A percentile compares a stretch with the other conserved stretches of the same genome.
Conservation (phyloP, 2,329 filamentous ascomycete species). For the Juglanconis oblonga region DNA sequence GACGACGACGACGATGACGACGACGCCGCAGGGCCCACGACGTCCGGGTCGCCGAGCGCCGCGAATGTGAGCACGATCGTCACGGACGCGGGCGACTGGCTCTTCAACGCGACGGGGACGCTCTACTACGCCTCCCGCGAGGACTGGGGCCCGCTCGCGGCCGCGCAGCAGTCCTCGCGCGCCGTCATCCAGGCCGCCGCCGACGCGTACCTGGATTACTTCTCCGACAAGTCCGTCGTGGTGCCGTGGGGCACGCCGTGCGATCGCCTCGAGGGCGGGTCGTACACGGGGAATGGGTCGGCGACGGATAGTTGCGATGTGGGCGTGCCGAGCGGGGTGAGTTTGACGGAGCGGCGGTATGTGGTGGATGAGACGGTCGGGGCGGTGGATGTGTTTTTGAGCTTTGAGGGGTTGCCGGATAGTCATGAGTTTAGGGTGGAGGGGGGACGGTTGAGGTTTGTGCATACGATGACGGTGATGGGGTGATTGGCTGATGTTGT, state of each 20-base stretch:
- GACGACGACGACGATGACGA: conserved; percentile 12
- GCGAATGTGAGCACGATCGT: conserved; percentile 29
- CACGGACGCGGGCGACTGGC: conserved; percentile 35
- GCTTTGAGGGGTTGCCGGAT: conserved; percentile 22
- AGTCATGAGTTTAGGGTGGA: conserved; percentile 24
- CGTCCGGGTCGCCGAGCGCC: conserved; percentile 11
- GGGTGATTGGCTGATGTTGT: neutral
- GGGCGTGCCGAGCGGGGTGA: conserved; percentile 31
- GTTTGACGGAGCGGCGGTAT: conserved; percentile 23
- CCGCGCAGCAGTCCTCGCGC: conserved; percentile 29
- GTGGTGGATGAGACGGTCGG: conserved; percentile 25
- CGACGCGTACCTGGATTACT: conserved; percentile 36
- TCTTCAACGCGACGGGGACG: conserved; percentile 35
- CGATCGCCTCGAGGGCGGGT: conserved; percentile 34
- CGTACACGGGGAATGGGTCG: conserved; percentile 30
- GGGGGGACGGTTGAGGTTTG: conserved; percentile 21
- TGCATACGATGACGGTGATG: conserved; percentile 25
- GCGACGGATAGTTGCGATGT: conserved; percentile 31
- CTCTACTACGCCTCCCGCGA: conserved; percentile 33
- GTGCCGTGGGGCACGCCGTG: conserved; percentile 38
- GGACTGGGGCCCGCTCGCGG: conserved; percentile 32
- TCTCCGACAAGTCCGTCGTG: conserved; percentile 32
- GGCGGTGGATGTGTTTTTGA: conserved; percentile 22
- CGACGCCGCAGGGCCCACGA: too few species aligned
- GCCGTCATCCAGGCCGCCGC: conserved; percentile 34